Evolutionary conservation across 805 yeast genomes (phyloP).

Genomic region (Jamesozyma jinghongensis): DNA sequence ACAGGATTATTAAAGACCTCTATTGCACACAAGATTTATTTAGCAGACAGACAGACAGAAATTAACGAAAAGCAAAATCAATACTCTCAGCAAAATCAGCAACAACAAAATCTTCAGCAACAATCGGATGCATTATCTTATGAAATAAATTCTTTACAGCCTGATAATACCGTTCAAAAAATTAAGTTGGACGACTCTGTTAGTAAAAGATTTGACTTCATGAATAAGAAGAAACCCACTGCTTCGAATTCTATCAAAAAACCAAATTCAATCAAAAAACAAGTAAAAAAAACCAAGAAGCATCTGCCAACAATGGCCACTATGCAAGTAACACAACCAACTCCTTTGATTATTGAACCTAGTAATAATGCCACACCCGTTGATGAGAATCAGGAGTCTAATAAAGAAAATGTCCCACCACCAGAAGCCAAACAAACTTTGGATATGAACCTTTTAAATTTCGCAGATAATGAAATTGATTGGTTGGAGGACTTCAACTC

Average conservation of each 20-base stretch:
- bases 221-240: slow-evolving; percentile 20
- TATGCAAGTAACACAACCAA: slow-evolving; percentile 3
- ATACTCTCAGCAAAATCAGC: neutral
- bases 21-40: slow-evolving; percentile 28
- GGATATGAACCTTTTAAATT: slow-evolving; percentile 13
- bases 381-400: slow-evolving; percentile 7
- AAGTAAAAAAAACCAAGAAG: slow-evolving; percentile 3
- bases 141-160: slow-evolving; percentile 20
- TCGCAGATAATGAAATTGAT: slow-evolving; percentile 15
- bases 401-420: slow-evolving; percentile 28
- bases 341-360: neutral
- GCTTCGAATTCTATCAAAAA: neutral
- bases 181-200: slow-evolving; percentile 24
- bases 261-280: neutral
- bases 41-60: slow-evolving; percentile 27
- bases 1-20: slow-evolving; percentile 20
- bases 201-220: slow-evolving; percentile 29
- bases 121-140: slow-evolving; percentile 6
- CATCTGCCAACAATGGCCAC: slow-evolving; percentile 3
- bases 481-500: slow-evolving; percentile 22
- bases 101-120: neutral
- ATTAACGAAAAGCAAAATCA: slow-evolving; percentile 7
- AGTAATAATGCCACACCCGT: neutral
- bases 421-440: neutral
- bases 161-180: slow-evolving; percentile 20